A percentile compares a stretch with the other conserved stretches of the same genome.
Conservation (phyloP, 1,139 yeast genomes). For the Pichia sp. region DNA sequence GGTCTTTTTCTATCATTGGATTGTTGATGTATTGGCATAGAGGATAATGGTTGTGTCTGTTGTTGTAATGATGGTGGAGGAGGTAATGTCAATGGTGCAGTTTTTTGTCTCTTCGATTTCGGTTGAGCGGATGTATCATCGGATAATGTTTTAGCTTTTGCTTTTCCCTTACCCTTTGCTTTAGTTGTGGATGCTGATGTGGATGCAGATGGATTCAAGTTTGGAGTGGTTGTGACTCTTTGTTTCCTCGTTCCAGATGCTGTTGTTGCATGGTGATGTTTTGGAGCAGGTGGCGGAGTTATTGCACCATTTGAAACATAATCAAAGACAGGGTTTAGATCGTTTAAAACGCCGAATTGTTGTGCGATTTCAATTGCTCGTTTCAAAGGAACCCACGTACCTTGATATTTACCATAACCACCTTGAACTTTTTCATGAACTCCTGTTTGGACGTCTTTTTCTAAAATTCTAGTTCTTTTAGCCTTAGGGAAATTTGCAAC, state of each 20-base stretch:
- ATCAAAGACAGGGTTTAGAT: slow-evolving; percentile 67
- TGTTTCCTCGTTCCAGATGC: slow-evolving; percentile 29
- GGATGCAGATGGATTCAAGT: neutral
- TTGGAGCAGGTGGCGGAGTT: slow-evolving; percentile 77
- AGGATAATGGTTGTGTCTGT: neutral
- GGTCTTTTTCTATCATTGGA: slow-evolving; percentile 3
- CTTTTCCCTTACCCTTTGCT: neutral
- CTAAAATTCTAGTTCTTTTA: slow-evolving; percentile 86
- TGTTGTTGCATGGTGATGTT: slow-evolving; percentile 72
- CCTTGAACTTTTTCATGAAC: slow-evolving; percentile 94
- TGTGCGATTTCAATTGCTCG: slow-evolving; percentile 56
- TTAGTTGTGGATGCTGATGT: slow-evolving; percentile 7
- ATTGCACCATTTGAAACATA: slow-evolving; percentile 58
- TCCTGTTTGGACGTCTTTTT: slow-evolving; percentile 86
- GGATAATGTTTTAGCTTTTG: neutral
- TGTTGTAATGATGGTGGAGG: neutral
- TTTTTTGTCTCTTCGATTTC: neutral
- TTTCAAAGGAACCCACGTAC: slow-evolving; percentile 92
- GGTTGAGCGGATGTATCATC: neutral
- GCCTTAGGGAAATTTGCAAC: slow-evolving; percentile 96
- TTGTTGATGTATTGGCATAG: neutral
- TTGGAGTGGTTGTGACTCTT: too few species aligned
- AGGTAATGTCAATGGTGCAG: neutral
- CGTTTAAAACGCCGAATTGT: slow-evolving; percentile 68
- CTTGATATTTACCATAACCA: slow-evolving; percentile 96